Base-by-base conservation (phyloP, 306 rosid genomes). In the Acmispon strigosus region DNA sequence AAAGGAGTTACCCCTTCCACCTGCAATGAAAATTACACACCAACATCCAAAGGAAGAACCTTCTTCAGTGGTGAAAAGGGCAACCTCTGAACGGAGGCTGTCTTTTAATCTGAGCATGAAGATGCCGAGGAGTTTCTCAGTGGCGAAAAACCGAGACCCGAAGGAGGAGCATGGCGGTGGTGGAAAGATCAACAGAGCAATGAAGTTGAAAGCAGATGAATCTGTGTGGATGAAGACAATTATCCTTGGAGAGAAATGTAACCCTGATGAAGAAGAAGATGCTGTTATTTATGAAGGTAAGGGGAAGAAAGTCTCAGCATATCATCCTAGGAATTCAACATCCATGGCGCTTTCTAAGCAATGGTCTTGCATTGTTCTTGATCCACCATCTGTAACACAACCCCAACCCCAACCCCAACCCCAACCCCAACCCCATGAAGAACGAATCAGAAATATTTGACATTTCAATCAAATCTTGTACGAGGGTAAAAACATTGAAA, bases 171-270 rank as follows among this genome's bases (percentile, higher is more conserved):
- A 12, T 4, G 62, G 12, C 6, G 76, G 12, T 4, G 16, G 22
- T 1, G 74, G 49, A 41, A 84, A 75, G 56, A 82, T 9, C 4
- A 84, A 69, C 4, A 27, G 32, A 18, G 82, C 80, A 50, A 77
- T 7, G 5, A 80, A 59, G 66, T 6, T 72, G 20, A 84, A 85
- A 67, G 4, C 18, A 0, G 91, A 92, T 39, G 98, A 92, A 4
- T 82, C 90, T 0, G 64, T 90, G 10, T 92, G 98, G 98, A 90
- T 80, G 88, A 92, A 88, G 62, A 79, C 96, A 10, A 90, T 92
- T 11, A 92, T 92, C 50, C 34, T 92, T 15, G 98, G 98, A 0
- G 98, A 82, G 36, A 92, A 86, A 76, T 88, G 96, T 73, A 80
- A 34, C 61, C 92, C 87, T 7, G 79, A 90, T 27, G 85, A 83